Evolutionary conservation across 805 yeast genomes (phyloP).

Genomic region (Nakazawaea ernobii): DNA sequence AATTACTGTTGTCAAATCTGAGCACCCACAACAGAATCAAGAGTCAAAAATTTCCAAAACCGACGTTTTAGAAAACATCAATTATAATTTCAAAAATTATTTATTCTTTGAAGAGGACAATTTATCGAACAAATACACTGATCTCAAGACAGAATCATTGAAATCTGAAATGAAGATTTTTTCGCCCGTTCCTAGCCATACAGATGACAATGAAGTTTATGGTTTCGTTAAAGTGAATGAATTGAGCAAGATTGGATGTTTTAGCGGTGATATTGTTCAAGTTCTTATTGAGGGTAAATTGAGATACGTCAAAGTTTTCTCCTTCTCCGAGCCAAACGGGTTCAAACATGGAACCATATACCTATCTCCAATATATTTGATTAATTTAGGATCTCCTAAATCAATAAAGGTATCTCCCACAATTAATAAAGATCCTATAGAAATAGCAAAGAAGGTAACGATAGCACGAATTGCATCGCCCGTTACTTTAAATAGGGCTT

Average conservation of each 20-base stretch:
- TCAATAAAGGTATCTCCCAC: conserved; percentile 16
- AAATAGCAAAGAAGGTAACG: conserved; percentile 55
- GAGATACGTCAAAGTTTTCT: conserved; percentile 38
- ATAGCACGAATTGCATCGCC: conserved; percentile 68
- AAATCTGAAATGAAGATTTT: background rate
- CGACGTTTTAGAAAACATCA: conserved; percentile 13
- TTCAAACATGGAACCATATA: conserved; percentile 36
- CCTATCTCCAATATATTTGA: conserved; percentile 56
- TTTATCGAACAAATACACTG: background rate
- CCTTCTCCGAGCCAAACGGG: conserved; percentile 60
- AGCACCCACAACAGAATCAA: conserved; percentile 11
- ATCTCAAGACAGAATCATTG: background rate
- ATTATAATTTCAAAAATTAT: conserved; percentile 15
- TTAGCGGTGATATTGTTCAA: conserved; percentile 62
- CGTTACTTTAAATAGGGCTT: conserved; percentile 55
- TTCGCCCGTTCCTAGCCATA: conserved; percentile 20
- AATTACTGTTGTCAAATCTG: conserved; percentile 44
- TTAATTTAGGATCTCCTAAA: conserved; percentile 38
- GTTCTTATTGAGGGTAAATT: conserved; percentile 15
- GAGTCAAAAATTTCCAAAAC: conserved; percentile 9
- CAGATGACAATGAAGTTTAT: conserved; percentile 41
- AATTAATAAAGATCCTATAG: conserved; percentile 23
- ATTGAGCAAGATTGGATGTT: conserved; percentile 51
- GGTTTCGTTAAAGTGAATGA: conserved; percentile 43
- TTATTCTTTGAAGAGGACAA: conserved; percentile 5